Evolutionary conservation across 306 rosid genomes (phyloP).

Genomic region (Malus domestica): ASM211411v1 NC_041799.1:6616001-6616500

Average conservation of each 20-base stretch:
- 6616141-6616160: neutral
- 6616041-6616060: constrained; percentile 70
- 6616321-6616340: constrained; percentile 38
- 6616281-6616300: neutral
- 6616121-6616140: neutral
- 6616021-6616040: constrained; percentile 79
- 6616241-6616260: neutral
- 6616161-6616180: neutral
- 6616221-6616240: neutral
- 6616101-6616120: neutral
- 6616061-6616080: neutral
- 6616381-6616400: constrained; percentile 28
- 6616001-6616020: constrained; percentile 76
- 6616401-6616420: constrained; percentile 25
- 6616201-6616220: neutral
- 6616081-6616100: neutral
- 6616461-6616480: neutral
- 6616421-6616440: constrained; percentile 66
- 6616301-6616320: constrained; percentile 34
- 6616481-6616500: neutral
- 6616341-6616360: constrained; percentile 16
- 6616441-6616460: constrained; percentile 81
- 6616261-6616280: neutral
- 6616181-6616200: neutral
- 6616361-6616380: constrained; percentile 28